Base-by-base conservation (phyloP, 2,329 filamentous ascomycete species). In the Didymella glomerata region DNA sequence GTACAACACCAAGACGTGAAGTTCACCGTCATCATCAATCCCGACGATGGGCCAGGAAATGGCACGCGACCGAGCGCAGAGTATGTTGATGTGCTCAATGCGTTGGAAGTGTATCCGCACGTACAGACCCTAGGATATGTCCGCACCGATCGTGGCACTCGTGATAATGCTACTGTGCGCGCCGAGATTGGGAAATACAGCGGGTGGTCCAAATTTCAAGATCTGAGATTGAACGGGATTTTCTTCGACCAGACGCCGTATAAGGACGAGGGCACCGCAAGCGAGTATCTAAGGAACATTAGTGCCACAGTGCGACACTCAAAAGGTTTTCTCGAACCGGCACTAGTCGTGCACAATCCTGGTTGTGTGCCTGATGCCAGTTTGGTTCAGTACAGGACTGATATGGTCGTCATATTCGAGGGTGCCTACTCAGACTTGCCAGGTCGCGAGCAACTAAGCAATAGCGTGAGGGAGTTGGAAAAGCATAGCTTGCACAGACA, bases 11-110 rank as follows among this genome's bases (percentile, higher is more conserved):
- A 75, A 11, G 64, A 78, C 25, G 69, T 76, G 58, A 76, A 81
- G 56, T 85, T 85, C 67, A 84, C 82, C 24, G 76, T 84, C 7
- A 75, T 81, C 47, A 79, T 84, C 50, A 84, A 83, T 48, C 79
- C 79, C 66, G 76, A 73, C 60, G 78, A 70, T 61, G 69, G 74
- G 61, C 84, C 79, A 66, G 83, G 82, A 65, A 73, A 65, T 41
- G 61, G 68, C 20, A 63, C 73, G 8, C 66, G 79, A 57, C 81
- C 80, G 5, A 74, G 80, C 63, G 70, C 66, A 34, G 76, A 78
- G 59, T 82, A 81, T 64, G 76, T 78, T 18, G 67, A 69, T 1
- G 79, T 79, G 49, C 74, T 83, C 22, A 75, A 78, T 24, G 70
- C 67, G 24, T 68, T 83, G 22, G 72, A 76, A 28, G 65, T 69